Percentiles rank a stretch among this genome's conserved stretches.
Conservation (phyloP, 116 monocot genomes). For the Papilionanthe hybrid region DNA sequence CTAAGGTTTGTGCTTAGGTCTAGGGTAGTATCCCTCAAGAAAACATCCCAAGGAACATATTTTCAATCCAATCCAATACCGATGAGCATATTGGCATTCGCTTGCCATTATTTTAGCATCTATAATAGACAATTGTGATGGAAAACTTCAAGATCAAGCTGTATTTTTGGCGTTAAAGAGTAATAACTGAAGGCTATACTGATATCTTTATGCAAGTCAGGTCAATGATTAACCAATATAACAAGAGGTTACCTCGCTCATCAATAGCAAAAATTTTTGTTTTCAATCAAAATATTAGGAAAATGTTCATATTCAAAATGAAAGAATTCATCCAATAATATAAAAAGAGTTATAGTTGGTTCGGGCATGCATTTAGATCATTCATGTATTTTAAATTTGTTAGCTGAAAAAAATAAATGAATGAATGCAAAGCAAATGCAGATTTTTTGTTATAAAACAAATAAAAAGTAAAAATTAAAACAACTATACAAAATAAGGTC, state of each 20-base stretch:
- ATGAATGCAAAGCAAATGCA: slow-evolving; percentile 4
- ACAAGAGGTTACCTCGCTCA: not conserved
- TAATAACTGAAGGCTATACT: not conserved
- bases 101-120: not conserved
- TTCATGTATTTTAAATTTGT: not conserved
- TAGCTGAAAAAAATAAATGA: not conserved
- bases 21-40: not conserved
- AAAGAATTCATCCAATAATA: not conserved
- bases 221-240: not conserved
- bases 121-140: not conserved
- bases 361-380: not conserved
- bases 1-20: not conserved
- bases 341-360: slow-evolving; percentile 3
- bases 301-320: not conserved
- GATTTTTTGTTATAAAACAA: not conserved
- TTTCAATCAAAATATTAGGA: not conserved
- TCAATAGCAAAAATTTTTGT: not conserved
- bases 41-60: not conserved
- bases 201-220: not conserved
- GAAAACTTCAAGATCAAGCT: not conserved
- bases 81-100: not conserved
- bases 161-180: not conserved
- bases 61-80: not conserved
- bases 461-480: not conserved
- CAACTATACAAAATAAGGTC: not conserved